Conservation (phyloP, 768 basidiomycete genomes). For the Lactifluus echinatus region DNA sequence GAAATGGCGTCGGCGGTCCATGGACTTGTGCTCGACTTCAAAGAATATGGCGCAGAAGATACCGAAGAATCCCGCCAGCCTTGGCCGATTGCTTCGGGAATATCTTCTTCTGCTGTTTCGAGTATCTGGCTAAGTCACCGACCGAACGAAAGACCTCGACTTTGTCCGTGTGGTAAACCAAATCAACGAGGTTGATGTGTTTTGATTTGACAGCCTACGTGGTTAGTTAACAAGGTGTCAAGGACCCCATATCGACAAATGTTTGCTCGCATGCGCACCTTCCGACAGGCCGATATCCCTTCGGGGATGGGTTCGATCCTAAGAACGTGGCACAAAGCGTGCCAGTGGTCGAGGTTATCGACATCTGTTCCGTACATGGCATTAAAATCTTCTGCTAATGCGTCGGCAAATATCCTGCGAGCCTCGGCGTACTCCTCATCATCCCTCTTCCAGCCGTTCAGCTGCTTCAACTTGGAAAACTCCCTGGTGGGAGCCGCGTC, state of each 20-base stretch:
- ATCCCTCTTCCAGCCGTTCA: neutral
- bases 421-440: neutral
- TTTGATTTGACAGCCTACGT: constrained; percentile 5
- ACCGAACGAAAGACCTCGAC: neutral
- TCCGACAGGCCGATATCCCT: neutral
- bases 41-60: constrained; percentile 10
- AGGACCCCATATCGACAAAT: neutral
- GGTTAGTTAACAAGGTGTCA: neutral
- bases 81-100: constrained; percentile 6
- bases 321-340: constrained; percentile 12
- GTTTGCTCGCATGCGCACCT: neutral
- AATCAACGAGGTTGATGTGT: constrained; percentile 18
- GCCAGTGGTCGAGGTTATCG: constrained; percentile 16
- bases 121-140: neutral
- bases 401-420: neutral
- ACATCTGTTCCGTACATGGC: constrained; percentile 18
- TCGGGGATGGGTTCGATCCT: constrained; percentile 14
- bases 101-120: neutral
- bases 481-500: constrained; percentile 4
- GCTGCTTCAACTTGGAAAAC: constrained; percentile 5
- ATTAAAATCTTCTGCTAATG: constrained; percentile 18
- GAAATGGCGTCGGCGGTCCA: too few species aligned
- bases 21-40: too few species aligned
- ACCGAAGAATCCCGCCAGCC: constrained; percentile 12
- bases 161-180: neutral